Conservation (phyloP, 176 grass and related monocot species). For the Echinochloa phyllopogon region DNA sequence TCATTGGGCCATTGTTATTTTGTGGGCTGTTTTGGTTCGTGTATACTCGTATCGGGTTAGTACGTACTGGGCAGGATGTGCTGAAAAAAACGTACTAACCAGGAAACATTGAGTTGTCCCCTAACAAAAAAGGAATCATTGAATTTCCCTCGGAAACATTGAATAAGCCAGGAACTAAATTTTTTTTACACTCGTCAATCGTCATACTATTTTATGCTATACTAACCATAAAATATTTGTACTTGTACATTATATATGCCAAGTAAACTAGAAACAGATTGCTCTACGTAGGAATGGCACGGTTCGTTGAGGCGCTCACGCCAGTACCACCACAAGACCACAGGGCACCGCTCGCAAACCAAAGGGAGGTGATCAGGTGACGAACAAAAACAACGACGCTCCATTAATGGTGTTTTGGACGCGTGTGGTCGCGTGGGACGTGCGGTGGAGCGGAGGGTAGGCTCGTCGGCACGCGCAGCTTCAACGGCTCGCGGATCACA, state of each 20-base stretch:
- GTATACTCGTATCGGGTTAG: no score
- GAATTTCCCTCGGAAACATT: no score
- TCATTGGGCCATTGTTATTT: no score
- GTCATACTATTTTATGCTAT: background rate
- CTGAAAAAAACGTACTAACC: no score
- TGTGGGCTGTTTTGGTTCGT: no score
- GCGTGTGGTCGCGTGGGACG: background rate
- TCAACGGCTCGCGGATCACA: constrained; percentile 16
- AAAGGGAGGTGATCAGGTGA: background rate
- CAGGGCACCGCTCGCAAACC: background rate
- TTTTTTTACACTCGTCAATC: background rate
- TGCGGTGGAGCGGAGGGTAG: background rate
- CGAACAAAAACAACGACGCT: background rate
- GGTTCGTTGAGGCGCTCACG: background rate
- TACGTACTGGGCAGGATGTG: no score
- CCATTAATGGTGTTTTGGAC: constrained; percentile 26
- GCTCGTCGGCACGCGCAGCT: background rate
- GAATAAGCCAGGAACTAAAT: background rate
- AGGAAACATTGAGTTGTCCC: no score
- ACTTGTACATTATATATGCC: background rate
- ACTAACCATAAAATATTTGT: background rate
- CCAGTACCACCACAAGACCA: background rate
- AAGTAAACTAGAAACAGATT: no score
- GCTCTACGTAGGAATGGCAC: background rate
- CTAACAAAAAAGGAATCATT: no score